Evolutionary conservation across 129 eudicot species (phyloP).

Genomic region (Flaveria ramosissima): DNA sequence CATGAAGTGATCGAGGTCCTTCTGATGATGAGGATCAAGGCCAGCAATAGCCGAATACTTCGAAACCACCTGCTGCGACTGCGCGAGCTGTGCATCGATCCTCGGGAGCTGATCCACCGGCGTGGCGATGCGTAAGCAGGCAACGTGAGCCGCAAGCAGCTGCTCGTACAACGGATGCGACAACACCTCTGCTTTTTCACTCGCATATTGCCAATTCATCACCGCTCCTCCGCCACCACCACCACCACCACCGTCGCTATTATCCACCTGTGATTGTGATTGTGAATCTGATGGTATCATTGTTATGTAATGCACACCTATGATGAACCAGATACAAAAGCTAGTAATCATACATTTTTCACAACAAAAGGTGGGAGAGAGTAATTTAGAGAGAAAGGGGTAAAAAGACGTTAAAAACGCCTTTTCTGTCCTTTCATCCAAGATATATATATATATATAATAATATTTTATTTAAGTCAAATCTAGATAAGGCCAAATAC

Average conservation of each 20-base stretch:
- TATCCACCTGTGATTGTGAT: constrained; percentile 19
- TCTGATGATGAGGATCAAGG: constrained; percentile 50
- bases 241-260: constrained; percentile 31
- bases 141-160: constrained; percentile 73
- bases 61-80: constrained; percentile 72
- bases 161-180: constrained; percentile 76
- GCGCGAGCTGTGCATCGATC: constrained; percentile 85
- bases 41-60: constrained; percentile 55
- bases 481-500: neutral
- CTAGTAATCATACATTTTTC: neutral
- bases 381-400: constrained; percentile 7
- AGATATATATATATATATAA: too few relatives aligned
- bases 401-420: neutral
- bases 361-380: neutral
- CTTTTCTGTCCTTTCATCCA: neutral
- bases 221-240: constrained; percentile 14
- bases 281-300: neutral
- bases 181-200: constrained; percentile 63
- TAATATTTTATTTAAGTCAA: neutral
- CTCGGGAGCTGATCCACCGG: constrained; percentile 91
- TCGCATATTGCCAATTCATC: constrained; percentile 60
- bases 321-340: neutral
- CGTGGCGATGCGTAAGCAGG: constrained; percentile 82
- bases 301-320: too few relatives aligned
- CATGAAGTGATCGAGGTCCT: constrained; percentile 89